These are phyloP conservation scores for Claviceps quebecensis DNA, from an alignment of 2,329 filamentous ascomycete species.

Conservation along the genomic window DNA sequence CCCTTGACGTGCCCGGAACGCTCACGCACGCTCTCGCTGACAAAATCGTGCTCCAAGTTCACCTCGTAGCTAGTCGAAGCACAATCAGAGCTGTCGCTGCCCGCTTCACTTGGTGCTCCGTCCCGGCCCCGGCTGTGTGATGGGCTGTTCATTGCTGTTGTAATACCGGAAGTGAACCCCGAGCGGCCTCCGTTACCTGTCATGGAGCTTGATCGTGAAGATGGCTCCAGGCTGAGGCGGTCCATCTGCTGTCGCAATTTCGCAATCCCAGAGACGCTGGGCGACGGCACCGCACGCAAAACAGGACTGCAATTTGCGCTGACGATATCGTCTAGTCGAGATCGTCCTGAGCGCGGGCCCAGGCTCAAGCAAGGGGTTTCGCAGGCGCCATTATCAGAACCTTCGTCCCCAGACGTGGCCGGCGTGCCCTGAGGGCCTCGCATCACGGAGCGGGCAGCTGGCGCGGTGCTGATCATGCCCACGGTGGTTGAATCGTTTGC, in stretches of 20 bases:
- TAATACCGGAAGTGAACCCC: constrained; percentile 22
- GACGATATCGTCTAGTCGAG: constrained; percentile 40
- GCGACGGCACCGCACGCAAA: constrained; percentile 37
- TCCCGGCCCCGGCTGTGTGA: constrained; percentile 44
- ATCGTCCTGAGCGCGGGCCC: constrained; percentile 24
- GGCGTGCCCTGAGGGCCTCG: constrained; percentile 44
- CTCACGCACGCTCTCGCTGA: constrained; percentile 48
- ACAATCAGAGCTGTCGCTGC: constrained; percentile 51
- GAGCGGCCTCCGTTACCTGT: constrained; percentile 35
- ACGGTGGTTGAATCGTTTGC: not conserved
- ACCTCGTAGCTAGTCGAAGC: constrained; percentile 69
- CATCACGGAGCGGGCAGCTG: constrained; percentile 38
- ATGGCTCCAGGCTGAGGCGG: constrained; percentile 51
- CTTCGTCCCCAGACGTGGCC: constrained; percentile 41
- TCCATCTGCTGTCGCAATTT: constrained; percentile 73
- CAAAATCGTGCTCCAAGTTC: constrained; percentile 69
- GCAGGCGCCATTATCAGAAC: constrained; percentile 34
- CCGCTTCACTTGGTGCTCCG: constrained; percentile 36
- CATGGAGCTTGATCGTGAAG: constrained; percentile 41
- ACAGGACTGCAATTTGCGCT: constrained; percentile 50
- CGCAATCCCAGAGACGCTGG: constrained; percentile 59
- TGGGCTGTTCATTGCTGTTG: constrained; percentile 41
- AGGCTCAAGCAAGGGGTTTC: constrained; percentile 20
- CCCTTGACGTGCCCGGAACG: constrained; percentile 34
- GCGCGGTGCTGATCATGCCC: constrained; percentile 32